These are phyloP conservation scores for Aureobasidium sp. DNA, from an alignment of 2,329 filamentous ascomycete species.

Conservation along the genomic window DNA sequence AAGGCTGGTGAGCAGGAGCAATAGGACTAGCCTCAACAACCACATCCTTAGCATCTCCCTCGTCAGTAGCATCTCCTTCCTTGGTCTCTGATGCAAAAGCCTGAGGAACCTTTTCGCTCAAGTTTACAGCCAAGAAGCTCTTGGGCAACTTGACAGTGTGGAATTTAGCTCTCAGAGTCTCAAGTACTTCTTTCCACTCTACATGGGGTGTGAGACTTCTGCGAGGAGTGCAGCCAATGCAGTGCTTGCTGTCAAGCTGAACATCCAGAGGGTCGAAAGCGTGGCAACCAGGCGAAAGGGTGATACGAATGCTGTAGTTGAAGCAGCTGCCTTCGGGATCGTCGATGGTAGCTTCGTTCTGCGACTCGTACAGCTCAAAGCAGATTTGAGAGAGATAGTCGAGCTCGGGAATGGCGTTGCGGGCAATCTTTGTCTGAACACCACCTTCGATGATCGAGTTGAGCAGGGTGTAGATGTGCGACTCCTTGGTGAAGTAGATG, in stretches of 20 bases:
- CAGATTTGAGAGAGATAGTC: conserved; percentile 97
- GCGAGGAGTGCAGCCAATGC: conserved; percentile 84
- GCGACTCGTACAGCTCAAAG: conserved; percentile 95
- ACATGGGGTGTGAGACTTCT: conserved; percentile 82
- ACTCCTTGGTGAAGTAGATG: conserved; percentile 99
- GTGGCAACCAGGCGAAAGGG: conserved; percentile 90
- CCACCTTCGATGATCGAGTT: conserved; percentile 98
- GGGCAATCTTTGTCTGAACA: conserved; percentile 91
- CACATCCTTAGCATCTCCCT: background rate
- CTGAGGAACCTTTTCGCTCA: conserved; percentile 40
- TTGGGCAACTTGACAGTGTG: conserved; percentile 57
- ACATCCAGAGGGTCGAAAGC: conserved; percentile 95
- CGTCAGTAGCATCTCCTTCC: background rate
- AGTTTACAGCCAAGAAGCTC: conserved; percentile 42
- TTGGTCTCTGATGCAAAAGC: conserved; percentile 13
- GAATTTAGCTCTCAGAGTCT: conserved; percentile 89
- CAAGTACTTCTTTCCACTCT: conserved; percentile 96
- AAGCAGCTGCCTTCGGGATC: conserved; percentile 50
- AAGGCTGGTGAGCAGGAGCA: conserved; percentile 20
- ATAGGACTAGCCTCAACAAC: conserved; percentile 18
- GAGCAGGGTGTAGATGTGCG: conserved; percentile 93
- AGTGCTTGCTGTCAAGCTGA: conserved; percentile 90
- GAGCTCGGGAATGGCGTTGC: conserved; percentile 89
- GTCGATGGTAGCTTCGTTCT: conserved; percentile 46
- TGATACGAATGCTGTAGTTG: conserved; percentile 93